These are phyloP conservation scores for Kentomonas sorsogonicus DNA, from an alignment of 208 protist species.

Conservation along the genomic window DNA sequence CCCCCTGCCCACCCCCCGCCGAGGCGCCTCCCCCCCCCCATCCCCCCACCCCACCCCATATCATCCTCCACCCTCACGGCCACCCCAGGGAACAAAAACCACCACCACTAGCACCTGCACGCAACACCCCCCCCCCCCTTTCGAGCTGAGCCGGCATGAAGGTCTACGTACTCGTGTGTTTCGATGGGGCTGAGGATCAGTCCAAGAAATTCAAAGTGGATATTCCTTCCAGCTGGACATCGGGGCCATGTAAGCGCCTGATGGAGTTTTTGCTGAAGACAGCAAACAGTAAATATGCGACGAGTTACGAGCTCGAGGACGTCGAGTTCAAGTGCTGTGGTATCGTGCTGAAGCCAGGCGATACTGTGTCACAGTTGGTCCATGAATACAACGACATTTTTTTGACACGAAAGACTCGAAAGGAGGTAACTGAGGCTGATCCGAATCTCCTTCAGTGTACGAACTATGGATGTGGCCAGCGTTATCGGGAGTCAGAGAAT, in stretches of 20 bases:
- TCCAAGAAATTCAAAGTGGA: constrained; percentile 50
- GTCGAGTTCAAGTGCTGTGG: constrained; percentile 51
- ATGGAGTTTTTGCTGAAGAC: constrained; percentile 30
- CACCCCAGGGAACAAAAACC: no score
- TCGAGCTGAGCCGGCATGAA: constrained; percentile 29
- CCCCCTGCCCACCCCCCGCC: no score
- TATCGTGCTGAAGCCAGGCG: constrained; percentile 34
- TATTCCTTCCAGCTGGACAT: constrained; percentile 25
- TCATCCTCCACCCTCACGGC: no score
- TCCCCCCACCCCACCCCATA: no score
- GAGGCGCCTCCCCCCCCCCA: no score
- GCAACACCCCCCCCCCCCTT: not conserved
- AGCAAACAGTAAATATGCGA: constrained; percentile 28
- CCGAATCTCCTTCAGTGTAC: constrained; percentile 58
- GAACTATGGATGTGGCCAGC: constrained; percentile 74
- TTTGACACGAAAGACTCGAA: constrained; percentile 36
- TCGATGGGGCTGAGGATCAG: constrained; percentile 26
- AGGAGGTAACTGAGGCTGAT: constrained; percentile 10
- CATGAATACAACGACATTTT: constrained; percentile 77
- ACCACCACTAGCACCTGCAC: not conserved
- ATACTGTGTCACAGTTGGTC: constrained; percentile 33
- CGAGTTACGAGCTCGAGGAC: constrained; percentile 16
- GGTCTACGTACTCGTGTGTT: constrained; percentile 50
- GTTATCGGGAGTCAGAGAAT: constrained; percentile 69
- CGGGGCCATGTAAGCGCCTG: constrained; percentile 27